These are phyloP conservation scores for Phytophthora tubulina DNA, from an alignment of 352 stramenopile genomes.

Conservation along the genomic window DNA sequence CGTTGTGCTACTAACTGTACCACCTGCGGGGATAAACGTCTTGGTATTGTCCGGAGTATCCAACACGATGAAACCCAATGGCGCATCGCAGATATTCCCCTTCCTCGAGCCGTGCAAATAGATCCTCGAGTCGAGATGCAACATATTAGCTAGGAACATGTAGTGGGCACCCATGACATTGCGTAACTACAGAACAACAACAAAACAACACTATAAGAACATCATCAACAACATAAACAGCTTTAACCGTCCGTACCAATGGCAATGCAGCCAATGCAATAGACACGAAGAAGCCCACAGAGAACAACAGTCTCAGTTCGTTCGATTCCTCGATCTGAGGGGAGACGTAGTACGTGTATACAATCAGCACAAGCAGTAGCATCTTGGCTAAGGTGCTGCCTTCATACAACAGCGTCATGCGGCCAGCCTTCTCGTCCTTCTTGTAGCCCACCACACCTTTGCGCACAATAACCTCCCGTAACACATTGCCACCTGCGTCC, in stretches of 20 bases:
- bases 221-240: slow-evolving; percentile 3
- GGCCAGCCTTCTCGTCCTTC: slow-evolving; percentile 63
- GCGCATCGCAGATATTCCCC: slow-evolving; percentile 63
- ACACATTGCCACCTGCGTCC: slow-evolving; percentile 67
- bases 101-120: slow-evolving; percentile 53
- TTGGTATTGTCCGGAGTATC: slow-evolving; percentile 63
- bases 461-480: slow-evolving; percentile 74
- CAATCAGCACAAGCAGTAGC: slow-evolving; percentile 70
- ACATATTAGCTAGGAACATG: slow-evolving; percentile 84
- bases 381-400: slow-evolving; percentile 75
- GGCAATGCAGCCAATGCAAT: slow-evolving; percentile 66
- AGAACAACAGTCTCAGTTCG: slow-evolving; percentile 62
- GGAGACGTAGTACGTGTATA: slow-evolving; percentile 82
- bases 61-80: slow-evolving; percentile 76
- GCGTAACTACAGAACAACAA: slow-evolving; percentile 49
- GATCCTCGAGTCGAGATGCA: slow-evolving; percentile 62
- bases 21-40: slow-evolving; percentile 73
- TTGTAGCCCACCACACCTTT: slow-evolving; percentile 71
- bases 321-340: slow-evolving; percentile 63
- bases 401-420: slow-evolving; percentile 75
- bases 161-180: slow-evolving; percentile 80
- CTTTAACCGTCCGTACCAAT: slow-evolving; percentile 44
- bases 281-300: slow-evolving; percentile 75
- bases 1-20: slow-evolving; percentile 60
- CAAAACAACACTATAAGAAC: background rate